phyloP scores from a whole-genome alignment of 1,284 basidiomycete genomes.

The Cutaneotrichosporon mucoides region DNA sequence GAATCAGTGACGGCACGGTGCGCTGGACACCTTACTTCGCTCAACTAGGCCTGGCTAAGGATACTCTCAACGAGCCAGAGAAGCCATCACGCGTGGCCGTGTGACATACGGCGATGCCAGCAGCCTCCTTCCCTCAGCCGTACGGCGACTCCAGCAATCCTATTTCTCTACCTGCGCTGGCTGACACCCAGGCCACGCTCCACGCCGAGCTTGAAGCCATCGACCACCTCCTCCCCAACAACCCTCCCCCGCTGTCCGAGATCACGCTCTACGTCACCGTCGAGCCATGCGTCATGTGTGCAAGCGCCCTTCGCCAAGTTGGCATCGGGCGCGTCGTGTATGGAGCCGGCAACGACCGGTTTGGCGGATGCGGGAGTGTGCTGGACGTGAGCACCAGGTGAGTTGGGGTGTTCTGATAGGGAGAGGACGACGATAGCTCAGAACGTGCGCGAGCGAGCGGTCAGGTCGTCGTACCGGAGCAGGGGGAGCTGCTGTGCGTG shows the following conservation, averaged over 20 bases:
- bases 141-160: not conserved
- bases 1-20: no score
- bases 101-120: no score
- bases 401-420: slow-evolving; percentile 32
- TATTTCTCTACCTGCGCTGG: slow-evolving; percentile 3
- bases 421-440: no score
- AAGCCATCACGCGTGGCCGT: no score
- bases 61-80: no score
- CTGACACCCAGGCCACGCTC: slow-evolving; percentile 69
- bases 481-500: no score
- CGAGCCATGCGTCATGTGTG: slow-evolving; percentile 99
- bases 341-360: slow-evolving; percentile 93
- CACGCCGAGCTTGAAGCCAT: slow-evolving; percentile 98
- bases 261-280: slow-evolving; percentile 97
- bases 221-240: slow-evolving; percentile 72
- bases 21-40: no score
- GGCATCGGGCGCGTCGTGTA: slow-evolving; percentile 89
- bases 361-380: slow-evolving; percentile 96
- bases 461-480: no score
- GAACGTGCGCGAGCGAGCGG: no score
- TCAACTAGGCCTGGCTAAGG: no score
- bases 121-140: no score
- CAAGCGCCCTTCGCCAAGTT: slow-evolving; percentile 86
- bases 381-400: slow-evolving; percentile 76
- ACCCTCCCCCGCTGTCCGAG: slow-evolving; percentile 60